Evolutionary conservation across 352 stramenopile species (phyloP), one percentile per base, ranked within the genome.

Genomic region (Pythium angustatum): DNA sequence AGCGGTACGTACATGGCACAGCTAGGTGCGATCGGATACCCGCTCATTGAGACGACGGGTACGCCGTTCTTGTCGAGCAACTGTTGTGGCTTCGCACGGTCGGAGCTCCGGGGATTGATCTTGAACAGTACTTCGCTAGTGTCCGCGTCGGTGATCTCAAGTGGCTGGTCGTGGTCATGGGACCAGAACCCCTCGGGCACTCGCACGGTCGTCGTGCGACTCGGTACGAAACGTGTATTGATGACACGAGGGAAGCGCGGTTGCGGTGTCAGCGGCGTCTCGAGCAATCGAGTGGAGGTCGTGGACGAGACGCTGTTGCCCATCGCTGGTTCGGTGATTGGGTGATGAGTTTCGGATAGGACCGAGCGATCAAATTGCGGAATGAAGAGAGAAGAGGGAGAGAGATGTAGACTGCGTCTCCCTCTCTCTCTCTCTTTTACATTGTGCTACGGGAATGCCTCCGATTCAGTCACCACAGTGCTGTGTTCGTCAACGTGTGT

Each of bases 31-130:
- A 67, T 41, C 3, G 41, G 28, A 33, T 40, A 61, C 11, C 40
- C 49, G 2, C 33, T 31, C 28, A 67, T 44, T 2, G 24, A 11
- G 6, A 47, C 60, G 2, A 67, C 40, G 24, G 60, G 51, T 5
- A 67, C 52, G 40, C 60, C 51, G 30, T 62, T 62, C 30, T 49
- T 49, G 50, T 67, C 60, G 15, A 61, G 51, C 30, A 67, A n/a
- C n/a, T n/a, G 21, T 22, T 49, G 60, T n/a, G 38, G 60, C n/a
- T 21, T 27, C 10, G n/a, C 24, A 3, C 2, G 4, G 7, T 28
- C 30, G 34, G 28, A 48, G n/a, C 11, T 17, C 21, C 43, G 34
- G 17, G 38, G 30, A 15, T 24, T 22, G n/a, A 66, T 26, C 22
- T 59, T 49, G 50, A 66, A 59, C 38, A 59, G 10, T 1, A 38